Evolutionary conservation across 1,284 basidiomycete genomes (phyloP).

Genomic region (Takashimella tepidaria): DNA sequence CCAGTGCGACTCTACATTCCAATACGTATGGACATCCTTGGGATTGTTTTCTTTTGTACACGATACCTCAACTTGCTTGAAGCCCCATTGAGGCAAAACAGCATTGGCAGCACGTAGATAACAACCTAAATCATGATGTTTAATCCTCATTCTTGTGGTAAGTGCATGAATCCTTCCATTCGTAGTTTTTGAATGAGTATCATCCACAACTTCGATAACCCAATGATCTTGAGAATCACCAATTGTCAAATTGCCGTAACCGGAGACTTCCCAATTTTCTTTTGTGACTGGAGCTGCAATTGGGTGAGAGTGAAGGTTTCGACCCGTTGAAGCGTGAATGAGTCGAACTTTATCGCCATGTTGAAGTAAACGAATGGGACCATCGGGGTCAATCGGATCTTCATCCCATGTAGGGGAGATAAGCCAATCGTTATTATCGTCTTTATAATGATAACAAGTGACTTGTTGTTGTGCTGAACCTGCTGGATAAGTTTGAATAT

Average conservation of each 20-base stretch:
- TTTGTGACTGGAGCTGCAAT: conserved; percentile 86
- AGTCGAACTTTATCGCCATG: conserved; percentile 78
- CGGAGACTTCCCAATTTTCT: conserved; percentile 83
- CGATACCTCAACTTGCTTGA: conserved; percentile 96
- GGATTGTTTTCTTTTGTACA: conserved; percentile 86
- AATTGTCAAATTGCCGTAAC: conserved; percentile 81
- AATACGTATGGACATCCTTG: conserved; percentile 81
- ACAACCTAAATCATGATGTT: conserved; percentile 71
- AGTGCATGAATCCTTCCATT: conserved; percentile 72
- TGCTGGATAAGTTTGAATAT: conserved; percentile 86
- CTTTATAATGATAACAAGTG: conserved; percentile 99
- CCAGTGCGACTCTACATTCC: conserved; percentile 98
- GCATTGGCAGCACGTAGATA: conserved; percentile 87
- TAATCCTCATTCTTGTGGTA: conserved; percentile 82
- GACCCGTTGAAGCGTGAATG: conserved; percentile 70
- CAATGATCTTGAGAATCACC: conserved; percentile 89
- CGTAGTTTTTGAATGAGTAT: conserved; percentile 62
- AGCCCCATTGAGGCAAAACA: conserved; percentile 94
- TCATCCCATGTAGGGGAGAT: conserved; percentile 78
- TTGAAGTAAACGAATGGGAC: conserved; percentile 61
- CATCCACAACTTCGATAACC: conserved; percentile 91
- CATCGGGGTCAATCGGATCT: conserved; percentile 58
- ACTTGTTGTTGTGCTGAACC: conserved; percentile 96
- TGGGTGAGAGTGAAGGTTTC: conserved; percentile 90
- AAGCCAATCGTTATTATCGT: conserved; percentile 91